Conservation (phyloP, 176 grass and related monocot species). For the Oryza glumipatula region DNA sequence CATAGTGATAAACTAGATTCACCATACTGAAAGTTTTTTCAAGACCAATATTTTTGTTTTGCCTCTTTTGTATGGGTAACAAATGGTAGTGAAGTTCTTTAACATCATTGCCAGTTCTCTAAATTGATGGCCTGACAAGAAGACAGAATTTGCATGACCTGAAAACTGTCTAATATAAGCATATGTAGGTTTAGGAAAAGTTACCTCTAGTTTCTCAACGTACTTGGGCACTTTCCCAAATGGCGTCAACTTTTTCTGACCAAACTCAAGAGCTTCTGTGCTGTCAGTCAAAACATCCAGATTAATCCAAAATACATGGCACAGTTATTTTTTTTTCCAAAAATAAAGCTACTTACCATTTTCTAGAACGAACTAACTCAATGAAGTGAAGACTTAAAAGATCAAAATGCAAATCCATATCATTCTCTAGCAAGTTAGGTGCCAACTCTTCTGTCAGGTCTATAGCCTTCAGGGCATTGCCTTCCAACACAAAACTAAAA, state of each 20-base stretch:
- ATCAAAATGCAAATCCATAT: slow-evolving; percentile 94
- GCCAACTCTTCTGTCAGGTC: slow-evolving; percentile 87
- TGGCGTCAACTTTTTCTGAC: slow-evolving; percentile 70
- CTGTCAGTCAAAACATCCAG: slow-evolving; percentile 60
- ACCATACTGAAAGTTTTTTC: not conserved
- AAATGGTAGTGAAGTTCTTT: not conserved
- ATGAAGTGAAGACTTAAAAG: slow-evolving; percentile 95
- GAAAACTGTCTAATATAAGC: not conserved
- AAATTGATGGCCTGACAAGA: not conserved
- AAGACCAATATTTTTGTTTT: not conserved
- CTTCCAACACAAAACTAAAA: slow-evolving; percentile 75
- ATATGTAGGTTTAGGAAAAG: slow-evolving; percentile 14
- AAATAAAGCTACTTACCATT: slow-evolving; percentile 60
- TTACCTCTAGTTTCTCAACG: slow-evolving; percentile 93
- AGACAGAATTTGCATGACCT: not conserved
- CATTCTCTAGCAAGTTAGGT: slow-evolving; percentile 73
- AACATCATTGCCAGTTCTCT: not conserved
- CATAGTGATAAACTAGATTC: not conserved
- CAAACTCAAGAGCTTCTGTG: slow-evolving; percentile 93
- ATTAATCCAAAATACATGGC: slow-evolving; percentile 38
- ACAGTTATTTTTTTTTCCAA: slow-evolving; percentile 12
- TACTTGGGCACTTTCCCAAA: slow-evolving; percentile 84
- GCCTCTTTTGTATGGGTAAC: not conserved
- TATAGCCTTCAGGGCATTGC: slow-evolving; percentile 85
- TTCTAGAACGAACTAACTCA: slow-evolving; percentile 72